Conservation (phyloP, 495 filamentous ascomycete genomes). For the Neurospora cerealis region DNA sequence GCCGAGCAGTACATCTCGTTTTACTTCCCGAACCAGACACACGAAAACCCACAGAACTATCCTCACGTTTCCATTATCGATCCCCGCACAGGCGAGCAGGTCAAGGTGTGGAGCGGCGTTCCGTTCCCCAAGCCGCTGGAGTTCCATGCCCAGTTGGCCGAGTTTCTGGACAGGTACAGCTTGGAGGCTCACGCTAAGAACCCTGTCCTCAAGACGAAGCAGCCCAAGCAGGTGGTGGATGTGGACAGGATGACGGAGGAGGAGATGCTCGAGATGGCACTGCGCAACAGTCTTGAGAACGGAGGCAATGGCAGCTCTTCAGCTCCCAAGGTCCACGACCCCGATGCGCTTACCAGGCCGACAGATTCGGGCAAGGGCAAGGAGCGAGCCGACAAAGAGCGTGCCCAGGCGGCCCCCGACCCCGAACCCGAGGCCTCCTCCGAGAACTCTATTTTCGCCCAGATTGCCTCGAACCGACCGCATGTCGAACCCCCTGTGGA, state of each 20-base stretch:
- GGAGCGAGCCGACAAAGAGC: constrained; percentile 32
- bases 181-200: constrained; percentile 81
- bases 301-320: constrained; percentile 8
- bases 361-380: constrained; percentile 50
- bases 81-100: constrained; percentile 90
- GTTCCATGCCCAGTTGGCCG: constrained; percentile 82
- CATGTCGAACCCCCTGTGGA: constrained; percentile 68
- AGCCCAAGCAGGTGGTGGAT: constrained; percentile 56
- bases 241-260: constrained; percentile 90
- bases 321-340: constrained; percentile 47
- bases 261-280: constrained; percentile 87
- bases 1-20: constrained; percentile 76
- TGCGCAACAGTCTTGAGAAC: constrained; percentile 68
- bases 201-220: constrained; percentile 74
- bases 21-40: constrained; percentile 68
- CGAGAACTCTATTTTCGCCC: constrained; percentile 43
- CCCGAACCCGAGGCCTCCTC: constrained; percentile 9
- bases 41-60: constrained; percentile 63
- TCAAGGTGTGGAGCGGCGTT: constrained; percentile 86
- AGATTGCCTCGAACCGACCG: constrained; percentile 59
- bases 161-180: constrained; percentile 94
- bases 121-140: constrained; percentile 68
- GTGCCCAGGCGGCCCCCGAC: neutral
- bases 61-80: constrained; percentile 95
- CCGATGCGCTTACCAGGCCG: constrained; percentile 70